phyloP scores from a whole-genome alignment of 2,329 filamentous ascomycete genomes.

The Chlorencoelia australis region DNA sequence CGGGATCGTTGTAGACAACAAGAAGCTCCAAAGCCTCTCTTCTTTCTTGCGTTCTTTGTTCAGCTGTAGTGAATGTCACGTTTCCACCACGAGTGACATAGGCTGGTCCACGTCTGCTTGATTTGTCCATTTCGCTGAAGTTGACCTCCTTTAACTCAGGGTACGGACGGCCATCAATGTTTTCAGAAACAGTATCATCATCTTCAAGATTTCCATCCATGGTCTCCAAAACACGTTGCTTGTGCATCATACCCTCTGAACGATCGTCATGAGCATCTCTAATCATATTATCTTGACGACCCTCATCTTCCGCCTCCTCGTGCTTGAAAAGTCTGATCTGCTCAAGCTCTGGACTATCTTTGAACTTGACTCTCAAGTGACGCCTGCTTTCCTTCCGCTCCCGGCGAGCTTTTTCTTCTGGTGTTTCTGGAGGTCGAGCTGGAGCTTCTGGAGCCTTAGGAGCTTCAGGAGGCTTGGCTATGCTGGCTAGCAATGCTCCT shows the following conservation, averaged over 20 bases:
- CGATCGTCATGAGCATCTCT: constrained; percentile 64
- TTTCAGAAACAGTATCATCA: constrained; percentile 26
- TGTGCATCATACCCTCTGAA: constrained; percentile 61
- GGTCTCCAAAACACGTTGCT: constrained; percentile 38
- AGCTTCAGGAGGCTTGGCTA: constrained; percentile 24
- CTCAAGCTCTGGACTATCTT: constrained; percentile 54
- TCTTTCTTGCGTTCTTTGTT: constrained; percentile 45
- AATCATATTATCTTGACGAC: constrained; percentile 56
- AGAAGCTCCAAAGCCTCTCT: constrained; percentile 51
- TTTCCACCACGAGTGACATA: constrained; percentile 46
- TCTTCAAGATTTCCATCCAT: constrained; percentile 46
- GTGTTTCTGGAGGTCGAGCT: constrained; percentile 43
- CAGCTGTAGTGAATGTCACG: constrained; percentile 40
- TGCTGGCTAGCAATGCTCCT: constrained; percentile 26
- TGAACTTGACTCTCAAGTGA: constrained; percentile 62
- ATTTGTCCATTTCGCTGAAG: constrained; percentile 28
- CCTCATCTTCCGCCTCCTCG: constrained; percentile 60
- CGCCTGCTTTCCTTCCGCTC: constrained; percentile 63
- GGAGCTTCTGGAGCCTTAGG: constrained; percentile 23
- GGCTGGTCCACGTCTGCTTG: constrained; percentile 35
- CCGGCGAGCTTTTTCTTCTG: constrained; percentile 56
- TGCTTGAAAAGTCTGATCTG: constrained; percentile 62
- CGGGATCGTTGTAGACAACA: constrained; percentile 30
- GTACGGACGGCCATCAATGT: constrained; percentile 42
- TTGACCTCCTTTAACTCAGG: constrained; percentile 37